Evolutionary conservation across 345 rosid genomes (phyloP), one percentile per base, ranked within the genome.

Genomic region (Eucalyptus leucophloia): DNA sequence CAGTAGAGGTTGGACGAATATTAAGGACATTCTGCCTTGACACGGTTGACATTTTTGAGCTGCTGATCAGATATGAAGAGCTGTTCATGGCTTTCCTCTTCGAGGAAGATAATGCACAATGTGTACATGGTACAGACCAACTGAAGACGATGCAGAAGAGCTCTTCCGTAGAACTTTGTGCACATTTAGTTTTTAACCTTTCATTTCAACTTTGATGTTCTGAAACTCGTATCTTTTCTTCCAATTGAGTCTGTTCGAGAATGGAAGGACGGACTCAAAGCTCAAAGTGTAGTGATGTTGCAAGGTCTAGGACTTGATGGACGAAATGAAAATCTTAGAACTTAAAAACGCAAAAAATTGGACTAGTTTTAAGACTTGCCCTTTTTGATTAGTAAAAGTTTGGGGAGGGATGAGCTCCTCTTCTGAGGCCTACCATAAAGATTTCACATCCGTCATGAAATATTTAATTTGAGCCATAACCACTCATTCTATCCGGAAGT

Each of bases 371-470:
- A 77, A 12, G 45, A 11, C 15, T 72, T 18, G 44, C 7, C 4
- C 26, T 34, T 34, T 34, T 3, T 0, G 5, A 17, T 69, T 9
- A 69, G 24, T 18, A 18, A 34, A 72, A 34, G 26, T 3, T 3
- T 19, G 8, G 24, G 14, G 19, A 34, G 12, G 8, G 23, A 16
- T 5, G 80, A 32, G 80, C 21, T 17, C 4, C 40, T 67, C 23
- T 67, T 32, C 3, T 5, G 2, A 69, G 7, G 9, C 21, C 18
- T 17, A 18, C 0, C 6, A 5, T 18, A 34, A 19, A 26, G 26
- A 19, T 72, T 7, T 3, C 44, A 34, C 14, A 0, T 0, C 3
- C 0, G 0, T 3, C 4, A 18, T 9, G 5, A 72, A 72, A 37
- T 37, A 72, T 72, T 72, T 19, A 37, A 72, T 72, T 72, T 6